Conservation (phyloP, 202 grass and related monocot genomes). For the Brachypodium distachyon region DNA sequence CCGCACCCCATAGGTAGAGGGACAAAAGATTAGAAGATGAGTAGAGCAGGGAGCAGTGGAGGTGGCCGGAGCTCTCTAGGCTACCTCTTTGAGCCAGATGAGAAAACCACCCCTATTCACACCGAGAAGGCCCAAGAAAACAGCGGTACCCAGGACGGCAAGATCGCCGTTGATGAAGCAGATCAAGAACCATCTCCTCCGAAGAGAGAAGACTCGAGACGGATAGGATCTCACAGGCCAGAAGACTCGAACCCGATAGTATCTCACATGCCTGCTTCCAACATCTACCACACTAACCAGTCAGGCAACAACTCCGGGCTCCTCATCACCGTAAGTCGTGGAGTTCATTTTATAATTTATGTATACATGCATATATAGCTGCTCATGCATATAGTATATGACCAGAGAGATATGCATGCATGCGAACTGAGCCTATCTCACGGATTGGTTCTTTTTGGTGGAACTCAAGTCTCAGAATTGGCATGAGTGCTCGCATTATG, state of each 20-base stretch:
- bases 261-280: slow-evolving; percentile 20
- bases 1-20: no score
- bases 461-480: no score
- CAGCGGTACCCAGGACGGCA: background rate
- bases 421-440: no score
- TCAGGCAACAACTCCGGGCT: slow-evolving; percentile 36
- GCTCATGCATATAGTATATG: no score
- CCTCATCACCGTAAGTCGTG: slow-evolving; percentile 43
- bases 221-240: slow-evolving; percentile 24
- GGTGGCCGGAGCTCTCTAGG: slow-evolving; percentile 66
- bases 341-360: background rate
- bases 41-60: slow-evolving; percentile 48
- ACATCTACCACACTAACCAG: slow-evolving; percentile 29
- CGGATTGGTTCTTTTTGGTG: no score
- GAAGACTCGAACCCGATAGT: slow-evolving; percentile 32
- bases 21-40: slow-evolving; percentile 32
- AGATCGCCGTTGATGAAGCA: slow-evolving; percentile 1
- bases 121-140: background rate
- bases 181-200: background rate
- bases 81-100: slow-evolving; percentile 66
- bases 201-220: slow-evolving; percentile 24
- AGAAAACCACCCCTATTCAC: background rate
- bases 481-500: no score
- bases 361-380: background rate
- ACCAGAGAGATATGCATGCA: no score